phyloP scores from a whole-genome alignment of 1,284 basidiomycete species.

The Ceratobasidium sp. region DNA sequence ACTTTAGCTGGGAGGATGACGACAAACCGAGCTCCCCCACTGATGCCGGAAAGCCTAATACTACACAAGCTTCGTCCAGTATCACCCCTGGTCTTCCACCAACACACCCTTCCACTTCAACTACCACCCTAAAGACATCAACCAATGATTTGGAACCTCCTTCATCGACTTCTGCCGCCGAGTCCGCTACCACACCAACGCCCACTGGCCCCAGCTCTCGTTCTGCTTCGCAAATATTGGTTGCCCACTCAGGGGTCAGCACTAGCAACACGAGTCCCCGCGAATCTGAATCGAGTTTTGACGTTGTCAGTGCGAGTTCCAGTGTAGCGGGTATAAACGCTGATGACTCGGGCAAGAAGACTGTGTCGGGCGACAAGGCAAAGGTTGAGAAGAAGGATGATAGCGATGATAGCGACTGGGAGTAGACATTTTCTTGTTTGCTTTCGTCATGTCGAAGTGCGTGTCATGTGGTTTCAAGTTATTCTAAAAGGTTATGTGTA shows the following conservation, averaged over 20 bases:
- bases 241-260: conserved; percentile 32
- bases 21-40: conserved; percentile 40
- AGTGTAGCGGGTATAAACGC: conserved; percentile 17
- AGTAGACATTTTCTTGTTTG: conserved; percentile 1
- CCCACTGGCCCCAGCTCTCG: conserved; percentile 17
- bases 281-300: conserved; percentile 43
- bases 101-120: conserved; percentile 20
- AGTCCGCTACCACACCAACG: conserved; percentile 27
- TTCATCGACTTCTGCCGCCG: conserved; percentile 9
- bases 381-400: conserved; percentile 29
- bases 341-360: conserved; percentile 18
- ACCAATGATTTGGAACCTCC: conserved; percentile 11
- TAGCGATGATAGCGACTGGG: conserved; percentile 39
- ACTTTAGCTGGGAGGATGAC: conserved; percentile 45
- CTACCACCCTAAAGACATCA: conserved; percentile 29
- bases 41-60: neutral
- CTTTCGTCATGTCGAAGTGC: neutral
- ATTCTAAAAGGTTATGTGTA: no score
- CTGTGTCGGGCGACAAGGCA: conserved; percentile 2
- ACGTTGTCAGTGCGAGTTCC: conserved; percentile 39
- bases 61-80: conserved; percentile 73
- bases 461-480: neutral
- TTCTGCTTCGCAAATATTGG: conserved; percentile 24
- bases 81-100: conserved; percentile 27
- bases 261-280: conserved; percentile 42